These are phyloP conservation scores for Geosmithia putterillii DNA, from an alignment of 2,329 filamentous ascomycete species.

Conservation along the genomic window DNA sequence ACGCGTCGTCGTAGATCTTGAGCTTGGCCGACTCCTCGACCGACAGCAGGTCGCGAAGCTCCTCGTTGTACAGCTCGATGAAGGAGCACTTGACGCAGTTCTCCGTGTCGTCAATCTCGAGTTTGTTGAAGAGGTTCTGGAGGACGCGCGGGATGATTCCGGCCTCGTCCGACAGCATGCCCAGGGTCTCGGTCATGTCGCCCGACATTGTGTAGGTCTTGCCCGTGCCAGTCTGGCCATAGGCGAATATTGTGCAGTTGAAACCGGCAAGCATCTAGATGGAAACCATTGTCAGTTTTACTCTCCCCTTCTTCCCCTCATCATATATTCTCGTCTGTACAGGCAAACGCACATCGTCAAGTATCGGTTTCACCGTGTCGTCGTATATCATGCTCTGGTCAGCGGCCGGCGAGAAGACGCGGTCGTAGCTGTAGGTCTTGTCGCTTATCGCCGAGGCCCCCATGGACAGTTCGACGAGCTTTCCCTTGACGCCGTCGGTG, in stretches of 20 bases:
- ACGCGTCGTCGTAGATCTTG: constrained; percentile 90
- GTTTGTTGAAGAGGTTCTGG: constrained; percentile 73
- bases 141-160: constrained; percentile 91
- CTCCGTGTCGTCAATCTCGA: constrained; percentile 68
- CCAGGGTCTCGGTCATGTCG: constrained; percentile 80
- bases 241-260: constrained; percentile 98
- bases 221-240: constrained; percentile 93
- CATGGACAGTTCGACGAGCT: constrained; percentile 77
- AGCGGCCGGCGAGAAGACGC: constrained; percentile 88
- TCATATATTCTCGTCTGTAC: no score
- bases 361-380: constrained; percentile 82
- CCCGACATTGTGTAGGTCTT: constrained; percentile 99
- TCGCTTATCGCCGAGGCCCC: constrained; percentile 86
- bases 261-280: constrained; percentile 78
- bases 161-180: constrained; percentile 78
- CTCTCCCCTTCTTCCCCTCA: background rate
- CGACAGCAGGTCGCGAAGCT: constrained; percentile 79
- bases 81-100: constrained; percentile 95
- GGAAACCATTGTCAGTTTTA: background rate
- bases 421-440: constrained; percentile 94
- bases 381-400: constrained; percentile 93
- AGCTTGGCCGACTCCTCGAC: constrained; percentile 73
- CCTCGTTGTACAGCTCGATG: constrained; percentile 97
- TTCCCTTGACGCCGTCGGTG: constrained; percentile 80
- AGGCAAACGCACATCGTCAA: constrained; percentile 67